Evolutionary conservation across 176 grass and related monocot genomes (phyloP), one percentile per base, ranked within the genome.

Genomic region (Paspalum vaginatum): DNA sequence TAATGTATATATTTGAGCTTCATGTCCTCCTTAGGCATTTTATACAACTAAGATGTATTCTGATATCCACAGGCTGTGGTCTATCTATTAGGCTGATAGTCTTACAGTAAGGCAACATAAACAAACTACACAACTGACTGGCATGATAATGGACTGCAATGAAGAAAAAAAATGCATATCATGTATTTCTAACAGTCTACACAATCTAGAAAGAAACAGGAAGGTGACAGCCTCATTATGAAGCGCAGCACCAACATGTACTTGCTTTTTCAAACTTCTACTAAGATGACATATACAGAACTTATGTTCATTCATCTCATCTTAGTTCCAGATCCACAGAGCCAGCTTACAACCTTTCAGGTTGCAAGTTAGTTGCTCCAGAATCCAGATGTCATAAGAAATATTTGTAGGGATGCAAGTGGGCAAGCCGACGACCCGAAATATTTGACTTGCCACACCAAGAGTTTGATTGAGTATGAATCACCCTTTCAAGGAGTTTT

Each of bases 141-240:
- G 79, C 25, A 60, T 56, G 24, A 70, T 32, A 27, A 0, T 58
- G 60, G 25, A 40, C 9, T 5, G 18, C 47, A 65, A 26, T 7
- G 47, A 57, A 56, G 62, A 72, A 85, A 74, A 81, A n/a, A 68
- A 42, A 65, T 75, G 65, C 8, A 39, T 21, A 59, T 49, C 14
- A 18, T 0, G 10, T 60, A 59, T 2, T 22, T 58, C 8, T 48
- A 38, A 3, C 74, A 13, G 7, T 54, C 42, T 62, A 69, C 5
- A 45, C 7, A 81, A 52, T 68, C 22, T 51, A 45, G 11, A 76
- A 61, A 61, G 16, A 61, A 27, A 73, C 51, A 20, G 49, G 48
- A 54, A 11, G 5, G 26, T 24, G 6, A 41, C 18, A 74, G 70
- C 50, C 70, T 72, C 57, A 24, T 57, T 9, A n/a, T n/a, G n/a